Percentiles rank a stretch among this genome's conserved stretches.
These are phyloP conservation scores for Cystobasidium pallidum DNA, from an alignment of 1,284 basidiomycete genomes.

Conservation along the genomic window DNA sequence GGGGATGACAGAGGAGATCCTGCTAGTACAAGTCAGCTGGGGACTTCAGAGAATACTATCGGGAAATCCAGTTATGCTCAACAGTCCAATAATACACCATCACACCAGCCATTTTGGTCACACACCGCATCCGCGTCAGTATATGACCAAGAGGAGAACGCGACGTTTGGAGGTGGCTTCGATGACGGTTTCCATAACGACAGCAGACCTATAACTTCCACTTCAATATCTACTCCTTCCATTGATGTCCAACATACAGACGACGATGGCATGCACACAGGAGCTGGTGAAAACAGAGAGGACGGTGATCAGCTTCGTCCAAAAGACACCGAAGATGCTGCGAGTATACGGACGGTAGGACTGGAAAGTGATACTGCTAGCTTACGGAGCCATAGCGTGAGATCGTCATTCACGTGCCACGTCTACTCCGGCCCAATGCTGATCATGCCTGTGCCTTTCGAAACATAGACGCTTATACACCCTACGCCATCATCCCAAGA, in stretches of 20 bases:
- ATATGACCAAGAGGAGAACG: constrained; percentile 7
- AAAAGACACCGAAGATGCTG: constrained; percentile 35
- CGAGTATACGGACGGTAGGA: constrained; percentile 38
- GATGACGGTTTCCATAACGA: constrained; percentile 2
- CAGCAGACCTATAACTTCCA: neutral
- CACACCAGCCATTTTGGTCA: constrained; percentile 21
- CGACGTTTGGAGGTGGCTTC: constrained; percentile 31
- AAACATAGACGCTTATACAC: constrained; percentile 29
- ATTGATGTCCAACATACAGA: neutral
- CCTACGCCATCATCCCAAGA: constrained; percentile 15
- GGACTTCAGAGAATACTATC: constrained; percentile 11
- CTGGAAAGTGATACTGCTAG: constrained; percentile 40
- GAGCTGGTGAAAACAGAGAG: neutral
- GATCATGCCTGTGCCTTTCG: neutral
- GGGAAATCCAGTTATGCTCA: neutral
- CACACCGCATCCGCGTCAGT: neutral
- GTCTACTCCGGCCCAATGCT: neutral
- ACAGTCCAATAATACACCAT: neutral
- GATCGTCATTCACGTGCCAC: neutral
- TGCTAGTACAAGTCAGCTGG: neutral
- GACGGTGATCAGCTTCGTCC: neutral
- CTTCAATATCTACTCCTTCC: neutral
- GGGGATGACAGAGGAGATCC: neutral
- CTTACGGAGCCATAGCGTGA: constrained; percentile 22
- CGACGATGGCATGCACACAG: neutral